A percentile compares a stretch with the other conserved stretches of the same genome.
These are phyloP conservation scores for Ephemerocybe angulata DNA, from an alignment of 768 basidiomycete species.

Conservation along the genomic window DNA sequence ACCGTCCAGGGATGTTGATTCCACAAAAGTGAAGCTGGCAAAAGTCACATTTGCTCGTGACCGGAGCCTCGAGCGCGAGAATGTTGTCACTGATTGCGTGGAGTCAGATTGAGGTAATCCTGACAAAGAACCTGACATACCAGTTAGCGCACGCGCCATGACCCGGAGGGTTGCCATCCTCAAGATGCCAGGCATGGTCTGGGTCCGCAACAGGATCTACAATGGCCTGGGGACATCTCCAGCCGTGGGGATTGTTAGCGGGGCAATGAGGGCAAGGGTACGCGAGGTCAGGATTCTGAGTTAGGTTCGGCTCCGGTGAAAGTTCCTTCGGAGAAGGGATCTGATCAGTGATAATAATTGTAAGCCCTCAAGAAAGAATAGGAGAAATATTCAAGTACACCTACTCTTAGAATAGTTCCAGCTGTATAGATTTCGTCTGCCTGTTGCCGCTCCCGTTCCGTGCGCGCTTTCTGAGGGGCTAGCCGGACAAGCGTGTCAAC, in stretches of 20 bases:
- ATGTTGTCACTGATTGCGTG: constrained; percentile 58
- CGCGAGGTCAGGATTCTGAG: constrained; percentile 59
- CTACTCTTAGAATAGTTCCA: constrained; percentile 61
- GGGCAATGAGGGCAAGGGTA: constrained; percentile 80
- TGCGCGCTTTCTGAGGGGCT: constrained; percentile 64
- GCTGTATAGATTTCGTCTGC: constrained; percentile 76
- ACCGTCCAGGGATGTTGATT: constrained; percentile 71
- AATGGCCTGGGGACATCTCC: constrained; percentile 79
- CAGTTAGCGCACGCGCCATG: constrained; percentile 82
- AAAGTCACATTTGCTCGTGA: constrained; percentile 80
- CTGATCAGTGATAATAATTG: constrained; percentile 31
- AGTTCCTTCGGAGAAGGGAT: constrained; percentile 72
- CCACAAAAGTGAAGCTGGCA: constrained; percentile 84
- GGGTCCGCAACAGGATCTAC: constrained; percentile 65
- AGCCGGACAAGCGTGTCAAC: constrained; percentile 69
- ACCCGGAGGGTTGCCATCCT: constrained; percentile 75
- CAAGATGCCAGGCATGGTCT: constrained; percentile 72
- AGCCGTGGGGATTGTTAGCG: constrained; percentile 68
- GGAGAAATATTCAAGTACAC: constrained; percentile 12
- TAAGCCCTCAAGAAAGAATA: constrained; percentile 5
- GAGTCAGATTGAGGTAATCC: not conserved
- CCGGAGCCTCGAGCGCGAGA: constrained; percentile 66
- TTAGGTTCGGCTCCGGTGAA: constrained; percentile 72
- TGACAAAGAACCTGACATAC: constrained; percentile 32
- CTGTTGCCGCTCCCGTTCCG: constrained; percentile 69